A percentile compares a stretch with the other conserved stretches of the same genome.
phyloP scores from a whole-genome alignment of 352 stramenopile genomes.

The Plasmopara viticola region DNA sequence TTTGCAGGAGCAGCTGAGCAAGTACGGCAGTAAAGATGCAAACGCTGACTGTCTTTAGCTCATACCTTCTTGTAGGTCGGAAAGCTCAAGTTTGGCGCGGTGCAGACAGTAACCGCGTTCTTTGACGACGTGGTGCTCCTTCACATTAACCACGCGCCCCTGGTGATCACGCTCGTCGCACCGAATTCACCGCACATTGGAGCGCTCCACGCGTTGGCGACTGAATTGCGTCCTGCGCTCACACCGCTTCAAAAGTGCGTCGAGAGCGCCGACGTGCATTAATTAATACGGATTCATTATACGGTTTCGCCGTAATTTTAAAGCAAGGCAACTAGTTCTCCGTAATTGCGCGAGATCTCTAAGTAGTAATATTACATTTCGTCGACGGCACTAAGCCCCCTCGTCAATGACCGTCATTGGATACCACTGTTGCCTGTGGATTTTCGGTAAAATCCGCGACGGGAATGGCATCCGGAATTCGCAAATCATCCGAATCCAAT shows the following conservation, averaged over 20 bases:
- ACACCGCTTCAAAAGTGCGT: constrained; percentile 64
- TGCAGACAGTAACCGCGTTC: constrained; percentile 70
- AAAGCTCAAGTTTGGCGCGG: constrained; percentile 72
- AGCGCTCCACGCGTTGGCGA: constrained; percentile 48
- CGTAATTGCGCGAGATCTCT: constrained; percentile 7
- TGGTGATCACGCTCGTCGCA: constrained; percentile 76
- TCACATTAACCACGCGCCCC: constrained; percentile 68
- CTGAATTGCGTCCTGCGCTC: constrained; percentile 53
- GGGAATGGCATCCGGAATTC: constrained; percentile 13
- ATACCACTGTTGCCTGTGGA: constrained; percentile 18
- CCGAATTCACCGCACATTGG: constrained; percentile 52
- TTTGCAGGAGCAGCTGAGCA: constrained; percentile 73
- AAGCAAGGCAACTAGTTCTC: constrained; percentile 14
- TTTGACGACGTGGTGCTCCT: constrained; percentile 68
- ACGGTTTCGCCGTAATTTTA: not conserved
- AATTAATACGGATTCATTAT: constrained; percentile 25
- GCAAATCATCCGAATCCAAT: constrained; percentile 12
- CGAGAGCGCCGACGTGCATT: constrained; percentile 68
- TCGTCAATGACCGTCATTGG: constrained; percentile 9
- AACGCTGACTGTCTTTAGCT: not conserved
- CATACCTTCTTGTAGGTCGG: constrained; percentile 35
- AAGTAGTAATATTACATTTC: constrained; percentile 16
- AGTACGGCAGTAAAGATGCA: constrained; percentile 17
- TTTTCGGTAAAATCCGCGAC: constrained; percentile 21
- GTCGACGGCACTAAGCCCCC: constrained; percentile 2